Evolutionary conservation across 1,284 basidiomycete genomes (phyloP), one percentile per base, ranked within the genome.

Genomic region (Neonothopanus nambi): DNA sequence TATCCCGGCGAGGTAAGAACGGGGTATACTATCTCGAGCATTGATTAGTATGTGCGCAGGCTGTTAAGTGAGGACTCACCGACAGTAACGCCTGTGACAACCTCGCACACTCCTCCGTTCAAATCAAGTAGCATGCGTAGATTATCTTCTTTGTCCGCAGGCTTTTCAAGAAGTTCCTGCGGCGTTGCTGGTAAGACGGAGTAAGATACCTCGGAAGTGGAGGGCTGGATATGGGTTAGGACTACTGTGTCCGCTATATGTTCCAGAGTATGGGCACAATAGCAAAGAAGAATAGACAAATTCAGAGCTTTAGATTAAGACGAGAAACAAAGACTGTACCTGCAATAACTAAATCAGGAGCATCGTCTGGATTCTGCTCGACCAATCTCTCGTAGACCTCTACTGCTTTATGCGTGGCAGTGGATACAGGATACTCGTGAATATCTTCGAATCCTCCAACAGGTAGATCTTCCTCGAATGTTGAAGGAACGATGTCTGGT

Each of bases 181-280:
- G 71, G 65, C 12, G 66, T 67, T 15, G 68, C 62, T 5, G 78
- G 76, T 12, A 77, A 68, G 35, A 81, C 72, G 13, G 74, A 74
- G 57, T 76, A 79, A 8, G 77, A 69, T n/a, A 75, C 73, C 54
- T 82, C 74, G 3, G 82, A 78, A 2, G 81, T 77, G 28, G 79
- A 70, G 1, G 84, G 82, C 52, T 78, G 75, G 11, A 84, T 83
- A 54, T 92, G 91, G 17, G 90, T 91, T 45, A 97, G 74, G 18
- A 97, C 93, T 15, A 98, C 84, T 0, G 95, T 97, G 65, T 98
- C 95, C 56, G 94, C 95, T 93, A 95, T 93, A 67, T 99, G 98
- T 66, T 97, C 93, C 55, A 93, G 91, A 15, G 90, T 79, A 58
- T 91, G 82, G 24, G 84, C 83, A 54, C 87, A 98, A 2, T 81